Evolutionary conservation across 331 rosid genomes (phyloP).

Genomic region (Pyracantha coccinea): DNA sequence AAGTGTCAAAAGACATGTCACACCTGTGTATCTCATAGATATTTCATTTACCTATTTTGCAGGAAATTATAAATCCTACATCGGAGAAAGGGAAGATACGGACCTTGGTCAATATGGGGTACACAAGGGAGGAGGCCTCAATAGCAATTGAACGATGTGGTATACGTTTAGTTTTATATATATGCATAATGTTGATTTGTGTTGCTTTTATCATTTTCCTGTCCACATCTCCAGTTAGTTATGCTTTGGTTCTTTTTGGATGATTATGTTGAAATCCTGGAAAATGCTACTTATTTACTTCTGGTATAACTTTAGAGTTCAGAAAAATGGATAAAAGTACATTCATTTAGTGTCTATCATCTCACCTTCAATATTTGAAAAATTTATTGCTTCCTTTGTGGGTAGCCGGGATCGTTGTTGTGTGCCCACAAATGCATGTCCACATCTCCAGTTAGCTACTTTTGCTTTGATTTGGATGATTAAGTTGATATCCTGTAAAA

Average conservation of each 20-base stretch:
- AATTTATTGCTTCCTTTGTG: neutral
- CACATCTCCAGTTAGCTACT: neutral
- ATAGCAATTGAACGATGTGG: slow-evolving; percentile 85
- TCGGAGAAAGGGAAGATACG: slow-evolving; percentile 30
- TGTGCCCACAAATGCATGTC: neutral
- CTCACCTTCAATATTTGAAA: neutral
- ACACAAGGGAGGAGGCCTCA: slow-evolving; percentile 49
- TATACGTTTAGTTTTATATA: slow-evolving; percentile 18
- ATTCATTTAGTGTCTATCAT: neutral
- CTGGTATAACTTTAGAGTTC: neutral
- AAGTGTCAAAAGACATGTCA: neutral
- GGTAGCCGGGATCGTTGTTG: neutral
- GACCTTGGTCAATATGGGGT: slow-evolving; percentile 75
- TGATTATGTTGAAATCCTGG: neutral
- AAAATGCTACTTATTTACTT: neutral
- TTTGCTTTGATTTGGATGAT: neutral
- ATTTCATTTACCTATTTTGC: slow-evolving; percentile 21
- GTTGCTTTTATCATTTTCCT: neutral
- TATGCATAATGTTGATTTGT: neutral
- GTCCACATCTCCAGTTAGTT: neutral
- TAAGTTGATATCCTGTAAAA: neutral
- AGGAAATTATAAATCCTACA: slow-evolving; percentile 41
- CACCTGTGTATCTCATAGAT: neutral
- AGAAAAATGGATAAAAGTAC: neutral
- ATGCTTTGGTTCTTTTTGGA: neutral